phyloP scores from a whole-genome alignment of 73 alveolate species.

The Uronychia binucleata region DNA sequence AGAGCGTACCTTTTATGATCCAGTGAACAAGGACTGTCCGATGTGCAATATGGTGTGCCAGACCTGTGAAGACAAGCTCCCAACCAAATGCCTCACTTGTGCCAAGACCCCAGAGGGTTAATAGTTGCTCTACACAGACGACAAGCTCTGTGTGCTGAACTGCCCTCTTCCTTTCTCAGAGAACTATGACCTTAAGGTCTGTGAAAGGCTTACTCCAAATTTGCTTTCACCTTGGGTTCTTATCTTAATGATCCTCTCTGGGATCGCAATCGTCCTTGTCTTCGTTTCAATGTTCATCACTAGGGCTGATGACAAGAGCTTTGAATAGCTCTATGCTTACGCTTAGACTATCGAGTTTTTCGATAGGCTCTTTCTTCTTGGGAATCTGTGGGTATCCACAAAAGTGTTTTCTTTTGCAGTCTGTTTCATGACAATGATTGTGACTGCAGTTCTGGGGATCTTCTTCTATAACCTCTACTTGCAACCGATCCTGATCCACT shows the following conservation, averaged over 20 bases:
- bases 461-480: slow-evolving; percentile 57
- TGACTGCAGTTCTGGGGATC: slow-evolving; percentile 60
- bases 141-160: slow-evolving; percentile 35
- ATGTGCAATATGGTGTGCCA: slow-evolving; percentile 55
- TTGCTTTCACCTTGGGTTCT: slow-evolving; percentile 8
- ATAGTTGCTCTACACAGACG: slow-evolving; percentile 25
- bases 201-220: slow-evolving; percentile 13
- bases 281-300: slow-evolving; percentile 8
- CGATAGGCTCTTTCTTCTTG: slow-evolving; percentile 52
- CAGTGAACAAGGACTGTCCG: slow-evolving; percentile 28
- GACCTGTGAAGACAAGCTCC: slow-evolving; percentile 31
- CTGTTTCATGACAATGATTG: slow-evolving; percentile 61
- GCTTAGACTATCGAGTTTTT: slow-evolving; percentile 34
- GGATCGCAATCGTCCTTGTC: slow-evolving; percentile 9
- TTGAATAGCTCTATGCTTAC: slow-evolving; percentile 48
- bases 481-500: slow-evolving; percentile 54
- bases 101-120: slow-evolving; percentile 48
- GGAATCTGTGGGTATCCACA: slow-evolving; percentile 57
- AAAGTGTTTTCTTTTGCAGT: slow-evolving; percentile 60
- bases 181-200: slow-evolving; percentile 17
- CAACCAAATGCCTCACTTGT: slow-evolving; percentile 49
- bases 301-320: slow-evolving; percentile 13
- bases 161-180: slow-evolving; percentile 43
- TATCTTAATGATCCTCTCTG: background rate
- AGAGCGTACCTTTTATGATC: slow-evolving; percentile 31